phyloP scores from a whole-genome alignment of 495 filamentous ascomycete species.

The Antarctomyces pellizariae region DNA sequence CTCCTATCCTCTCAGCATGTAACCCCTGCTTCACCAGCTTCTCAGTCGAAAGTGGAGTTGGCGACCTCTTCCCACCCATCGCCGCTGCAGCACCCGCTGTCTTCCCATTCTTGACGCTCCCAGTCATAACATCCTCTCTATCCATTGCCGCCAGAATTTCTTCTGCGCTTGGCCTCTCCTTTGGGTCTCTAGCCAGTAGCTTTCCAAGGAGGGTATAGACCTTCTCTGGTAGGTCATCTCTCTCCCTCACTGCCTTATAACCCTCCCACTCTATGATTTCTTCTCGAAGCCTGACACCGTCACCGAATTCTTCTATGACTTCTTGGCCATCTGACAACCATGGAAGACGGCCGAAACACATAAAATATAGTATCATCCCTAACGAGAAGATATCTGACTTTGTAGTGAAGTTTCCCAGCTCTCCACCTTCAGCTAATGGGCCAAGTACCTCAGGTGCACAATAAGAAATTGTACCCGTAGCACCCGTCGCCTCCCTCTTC shows the following conservation, averaged over 20 bases:
- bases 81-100: constrained; percentile 14
- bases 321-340: constrained; percentile 55
- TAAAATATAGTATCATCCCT: constrained; percentile 94
- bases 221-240: constrained; percentile 65
- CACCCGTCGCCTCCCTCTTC: constrained; percentile 65
- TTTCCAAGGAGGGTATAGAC: constrained; percentile 67
- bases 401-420: constrained; percentile 73
- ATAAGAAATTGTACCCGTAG: constrained; percentile 91
- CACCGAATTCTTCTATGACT: constrained; percentile 77
- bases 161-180: constrained; percentile 56
- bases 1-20: too few relatives aligned
- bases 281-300: constrained; percentile 65
- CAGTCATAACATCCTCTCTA: constrained; percentile 41
- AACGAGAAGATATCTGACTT: constrained; percentile 95
- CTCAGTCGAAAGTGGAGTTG: too few relatives aligned
- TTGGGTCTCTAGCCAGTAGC: constrained; percentile 56
- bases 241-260: constrained; percentile 51
- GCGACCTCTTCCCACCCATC: too few relatives aligned
- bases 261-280: constrained; percentile 79
- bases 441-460: constrained; percentile 86
- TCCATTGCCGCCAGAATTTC: constrained; percentile 71
- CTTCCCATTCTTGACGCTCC: constrained; percentile 16
- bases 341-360: constrained; percentile 81
- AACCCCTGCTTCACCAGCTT: too few relatives aligned
- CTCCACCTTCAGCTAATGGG: constrained; percentile 37